Evolutionary conservation across 768 basidiomycete genomes (phyloP).

Genomic region (Boletus vinaceobasis): DNA sequence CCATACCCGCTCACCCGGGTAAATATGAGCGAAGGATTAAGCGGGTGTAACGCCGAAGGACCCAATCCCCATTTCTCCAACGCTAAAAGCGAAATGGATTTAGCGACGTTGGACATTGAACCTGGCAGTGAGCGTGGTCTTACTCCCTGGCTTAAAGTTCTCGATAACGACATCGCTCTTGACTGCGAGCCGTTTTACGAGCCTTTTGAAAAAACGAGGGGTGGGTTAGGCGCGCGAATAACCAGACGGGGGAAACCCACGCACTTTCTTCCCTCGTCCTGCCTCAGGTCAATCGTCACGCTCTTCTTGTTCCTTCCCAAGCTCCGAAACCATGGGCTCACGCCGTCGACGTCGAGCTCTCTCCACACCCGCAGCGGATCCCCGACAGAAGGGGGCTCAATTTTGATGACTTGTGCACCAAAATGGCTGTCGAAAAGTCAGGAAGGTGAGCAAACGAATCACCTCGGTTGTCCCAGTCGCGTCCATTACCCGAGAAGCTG

Average conservation of each 20-base stretch:
- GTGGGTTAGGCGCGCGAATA: background rate
- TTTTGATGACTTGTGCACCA: slow-evolving; percentile 70
- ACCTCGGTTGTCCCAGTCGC: background rate
- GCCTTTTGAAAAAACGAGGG: slow-evolving; percentile 32
- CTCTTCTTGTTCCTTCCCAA: slow-evolving; percentile 74
- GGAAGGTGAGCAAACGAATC: background rate
- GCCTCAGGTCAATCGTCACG: slow-evolving; percentile 61
- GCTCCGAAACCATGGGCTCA: slow-evolving; percentile 73
- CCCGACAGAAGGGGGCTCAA: slow-evolving; percentile 60
- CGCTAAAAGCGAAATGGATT: slow-evolving; percentile 37
- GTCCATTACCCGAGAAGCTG: slow-evolving; percentile 60
- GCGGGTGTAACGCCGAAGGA: slow-evolving; percentile 55
- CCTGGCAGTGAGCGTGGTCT: slow-evolving; percentile 10
- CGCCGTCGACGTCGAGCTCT: slow-evolving; percentile 66
- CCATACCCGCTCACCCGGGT: slow-evolving; percentile 82
- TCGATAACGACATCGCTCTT: slow-evolving; percentile 67
- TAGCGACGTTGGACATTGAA: background rate
- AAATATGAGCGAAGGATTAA: slow-evolving; percentile 85
- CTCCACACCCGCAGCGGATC: slow-evolving; percentile 71
- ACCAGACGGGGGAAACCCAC: slow-evolving; percentile 8
- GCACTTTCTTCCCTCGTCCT: slow-evolving; percentile 51
- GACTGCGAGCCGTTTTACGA: slow-evolving; percentile 58
- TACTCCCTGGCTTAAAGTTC: slow-evolving; percentile 76
- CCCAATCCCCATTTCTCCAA: slow-evolving; percentile 69
- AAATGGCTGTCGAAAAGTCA: slow-evolving; percentile 49